Conservation (phyloP, 1,284 basidiomycete genomes). For the Fomitopsis betulina region DNA sequence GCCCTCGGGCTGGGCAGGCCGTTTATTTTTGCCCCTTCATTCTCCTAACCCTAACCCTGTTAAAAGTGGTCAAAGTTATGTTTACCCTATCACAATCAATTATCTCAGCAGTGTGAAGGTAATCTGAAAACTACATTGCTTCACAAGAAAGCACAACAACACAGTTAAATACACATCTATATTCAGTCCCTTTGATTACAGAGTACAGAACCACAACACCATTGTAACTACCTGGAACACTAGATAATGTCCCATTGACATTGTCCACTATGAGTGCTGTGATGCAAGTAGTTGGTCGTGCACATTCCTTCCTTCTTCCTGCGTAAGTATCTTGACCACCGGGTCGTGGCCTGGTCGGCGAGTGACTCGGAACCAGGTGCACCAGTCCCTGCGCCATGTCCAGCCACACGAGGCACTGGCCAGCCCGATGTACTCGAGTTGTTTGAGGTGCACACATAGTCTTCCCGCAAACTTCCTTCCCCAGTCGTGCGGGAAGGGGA, state of each 20-base stretch:
- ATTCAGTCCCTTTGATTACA: too few relatives aligned
- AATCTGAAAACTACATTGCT: too few relatives aligned
- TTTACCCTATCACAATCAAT: too few relatives aligned
- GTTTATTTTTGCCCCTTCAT: constrained; percentile 20
- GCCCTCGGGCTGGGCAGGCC: constrained; percentile 39
- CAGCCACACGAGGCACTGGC: background rate
- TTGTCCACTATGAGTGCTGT: too few relatives aligned
- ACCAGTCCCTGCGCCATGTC: background rate
- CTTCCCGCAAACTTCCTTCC: background rate
- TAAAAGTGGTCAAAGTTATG: too few relatives aligned
- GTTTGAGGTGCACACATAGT: background rate
- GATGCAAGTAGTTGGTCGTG: background rate
- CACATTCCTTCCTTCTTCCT: background rate
- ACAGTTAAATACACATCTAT: too few relatives aligned
- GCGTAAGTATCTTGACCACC: background rate
- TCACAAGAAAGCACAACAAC: too few relatives aligned
- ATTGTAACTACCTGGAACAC: too few relatives aligned
- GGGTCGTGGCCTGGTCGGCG: background rate
- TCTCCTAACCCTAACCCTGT: constrained; percentile 5
- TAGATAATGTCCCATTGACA: too few relatives aligned
- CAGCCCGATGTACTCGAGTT: background rate
- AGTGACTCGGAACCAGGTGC: background rate
- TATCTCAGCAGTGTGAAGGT: too few relatives aligned
- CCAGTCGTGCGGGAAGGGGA: background rate
- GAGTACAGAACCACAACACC: too few relatives aligned